Percentiles rank a stretch among this genome's conserved stretches.
These are phyloP conservation scores for Boletus fagicola DNA, from an alignment of 768 basidiomycete species.

Conservation along the genomic window DNA sequence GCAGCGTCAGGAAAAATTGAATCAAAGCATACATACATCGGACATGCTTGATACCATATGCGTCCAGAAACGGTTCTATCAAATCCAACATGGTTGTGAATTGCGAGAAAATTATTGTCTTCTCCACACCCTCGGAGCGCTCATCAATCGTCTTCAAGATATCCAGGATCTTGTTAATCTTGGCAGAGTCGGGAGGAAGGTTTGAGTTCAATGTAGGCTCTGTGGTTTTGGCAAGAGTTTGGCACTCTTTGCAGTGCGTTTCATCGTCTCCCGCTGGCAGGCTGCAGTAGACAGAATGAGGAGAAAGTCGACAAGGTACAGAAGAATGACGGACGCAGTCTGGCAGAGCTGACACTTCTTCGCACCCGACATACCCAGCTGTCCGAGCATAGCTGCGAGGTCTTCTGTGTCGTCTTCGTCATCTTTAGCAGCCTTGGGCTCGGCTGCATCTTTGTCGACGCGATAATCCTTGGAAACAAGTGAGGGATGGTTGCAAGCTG, in stretches of 20 bases:
- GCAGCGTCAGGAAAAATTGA: neutral
- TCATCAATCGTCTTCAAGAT: slow-evolving; percentile 64
- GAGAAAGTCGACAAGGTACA: neutral
- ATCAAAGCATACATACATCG: slow-evolving; percentile 64
- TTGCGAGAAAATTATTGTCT: slow-evolving; percentile 96
- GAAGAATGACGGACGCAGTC: slow-evolving; percentile 47
- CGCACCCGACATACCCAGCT: slow-evolving; percentile 55
- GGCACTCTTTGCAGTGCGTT: slow-evolving; percentile 61
- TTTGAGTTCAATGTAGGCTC: slow-evolving; percentile 20
- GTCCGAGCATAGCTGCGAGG: slow-evolving; percentile 69
- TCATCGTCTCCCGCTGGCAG: slow-evolving; percentile 23
- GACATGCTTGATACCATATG: slow-evolving; percentile 66
- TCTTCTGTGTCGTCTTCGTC: slow-evolving; percentile 66
- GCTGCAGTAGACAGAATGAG: slow-evolving; percentile 13
- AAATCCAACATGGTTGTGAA: slow-evolving; percentile 87
- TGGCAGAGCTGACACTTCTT: slow-evolving; percentile 82
- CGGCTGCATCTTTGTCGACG: slow-evolving; percentile 73
- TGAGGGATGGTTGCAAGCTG: slow-evolving; percentile 89
- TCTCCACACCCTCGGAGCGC: slow-evolving; percentile 61
- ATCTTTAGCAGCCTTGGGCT: slow-evolving; percentile 54
- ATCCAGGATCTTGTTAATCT: slow-evolving; percentile 80
- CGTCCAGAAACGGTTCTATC: slow-evolving; percentile 78
- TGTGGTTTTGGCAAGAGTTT: slow-evolving; percentile 48
- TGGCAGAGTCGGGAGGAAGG: slow-evolving; percentile 75
- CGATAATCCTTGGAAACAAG: slow-evolving; percentile 77